These are phyloP conservation scores for Dactylellina parvicollis DNA, from an alignment of 2,329 filamentous ascomycete genomes.

Conservation along the genomic window DNA sequence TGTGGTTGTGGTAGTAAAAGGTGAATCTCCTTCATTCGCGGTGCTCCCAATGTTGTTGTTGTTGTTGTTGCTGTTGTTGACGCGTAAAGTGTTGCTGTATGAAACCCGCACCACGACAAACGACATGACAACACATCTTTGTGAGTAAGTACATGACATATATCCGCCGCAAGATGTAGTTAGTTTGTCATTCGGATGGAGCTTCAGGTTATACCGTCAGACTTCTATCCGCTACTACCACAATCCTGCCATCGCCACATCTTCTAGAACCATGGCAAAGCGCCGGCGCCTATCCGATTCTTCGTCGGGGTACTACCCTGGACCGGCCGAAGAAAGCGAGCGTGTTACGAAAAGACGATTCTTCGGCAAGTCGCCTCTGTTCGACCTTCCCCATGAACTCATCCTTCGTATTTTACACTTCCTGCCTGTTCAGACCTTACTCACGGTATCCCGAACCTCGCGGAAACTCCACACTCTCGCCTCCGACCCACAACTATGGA, in stretches of 20 bases:
- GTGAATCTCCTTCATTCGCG: too few species aligned
- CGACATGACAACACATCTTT: too few species aligned
- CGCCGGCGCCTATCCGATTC: constrained; percentile 23
- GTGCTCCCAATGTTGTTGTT: background rate
- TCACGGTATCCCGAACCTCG: constrained; percentile 74
- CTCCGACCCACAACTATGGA: constrained; percentile 89
- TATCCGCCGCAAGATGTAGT: too few species aligned
- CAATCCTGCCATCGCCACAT: constrained; percentile 5
- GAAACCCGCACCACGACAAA: too few species aligned
- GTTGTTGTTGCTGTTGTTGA: background rate
- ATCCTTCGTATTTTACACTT: constrained; percentile 83
- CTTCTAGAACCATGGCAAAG: constrained; percentile 20
- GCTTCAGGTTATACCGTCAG: too few species aligned
- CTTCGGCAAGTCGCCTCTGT: constrained; percentile 70
- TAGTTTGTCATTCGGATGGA: too few species aligned
- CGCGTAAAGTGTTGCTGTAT: constrained; percentile 3
- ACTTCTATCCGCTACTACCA: constrained; percentile 2
- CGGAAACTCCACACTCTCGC: constrained; percentile 77
- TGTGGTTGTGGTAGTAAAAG: too few species aligned
- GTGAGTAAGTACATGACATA: too few species aligned
- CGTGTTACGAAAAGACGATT: constrained; percentile 64
- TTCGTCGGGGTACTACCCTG: background rate
- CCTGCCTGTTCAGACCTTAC: constrained; percentile 75
- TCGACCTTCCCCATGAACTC: constrained; percentile 83
- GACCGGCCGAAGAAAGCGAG: background rate